Evolutionary conservation across 2,329 filamentous ascomycete genomes (phyloP).

Genomic region (Hypoxylon sp.): DNA sequence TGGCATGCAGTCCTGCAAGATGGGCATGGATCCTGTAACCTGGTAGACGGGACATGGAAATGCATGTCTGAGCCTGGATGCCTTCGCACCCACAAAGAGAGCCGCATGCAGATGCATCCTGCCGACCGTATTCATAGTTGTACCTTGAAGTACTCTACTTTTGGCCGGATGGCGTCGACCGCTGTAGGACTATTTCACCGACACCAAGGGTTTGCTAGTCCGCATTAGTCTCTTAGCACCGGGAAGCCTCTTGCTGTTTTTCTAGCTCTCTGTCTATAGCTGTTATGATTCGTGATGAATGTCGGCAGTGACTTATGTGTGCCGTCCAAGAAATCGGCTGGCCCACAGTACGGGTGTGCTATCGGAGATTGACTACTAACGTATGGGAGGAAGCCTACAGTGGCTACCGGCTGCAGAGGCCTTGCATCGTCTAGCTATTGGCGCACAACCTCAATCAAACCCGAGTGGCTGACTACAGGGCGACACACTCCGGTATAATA

Average conservation of each 20-base stretch:
- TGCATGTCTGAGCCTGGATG: background rate
- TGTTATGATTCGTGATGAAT: background rate
- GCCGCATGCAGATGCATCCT: constrained; percentile 13
- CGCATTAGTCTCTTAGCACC: background rate
- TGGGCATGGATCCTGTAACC: constrained; percentile 4
- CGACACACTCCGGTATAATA: background rate
- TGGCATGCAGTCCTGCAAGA: background rate
- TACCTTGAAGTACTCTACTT: background rate
- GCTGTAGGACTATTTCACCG: background rate
- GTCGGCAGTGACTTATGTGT: background rate
- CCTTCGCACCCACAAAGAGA: background rate
- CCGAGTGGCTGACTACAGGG: constrained; percentile 16
- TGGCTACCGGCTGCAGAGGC: background rate
- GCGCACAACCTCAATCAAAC: constrained; percentile 5
- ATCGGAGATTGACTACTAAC: background rate
- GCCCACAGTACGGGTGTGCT: background rate
- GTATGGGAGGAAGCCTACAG: background rate
- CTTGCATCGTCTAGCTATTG: background rate
- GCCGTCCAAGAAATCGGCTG: background rate
- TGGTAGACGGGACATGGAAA: constrained; percentile 1
- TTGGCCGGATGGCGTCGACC: background rate
- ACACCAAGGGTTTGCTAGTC: background rate
- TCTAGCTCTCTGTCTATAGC: background rate
- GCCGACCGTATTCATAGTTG: background rate
- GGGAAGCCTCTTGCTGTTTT: background rate